phyloP scores from a whole-genome alignment of 352 stramenopile species.

The Globisporangium spiculum region DNA sequence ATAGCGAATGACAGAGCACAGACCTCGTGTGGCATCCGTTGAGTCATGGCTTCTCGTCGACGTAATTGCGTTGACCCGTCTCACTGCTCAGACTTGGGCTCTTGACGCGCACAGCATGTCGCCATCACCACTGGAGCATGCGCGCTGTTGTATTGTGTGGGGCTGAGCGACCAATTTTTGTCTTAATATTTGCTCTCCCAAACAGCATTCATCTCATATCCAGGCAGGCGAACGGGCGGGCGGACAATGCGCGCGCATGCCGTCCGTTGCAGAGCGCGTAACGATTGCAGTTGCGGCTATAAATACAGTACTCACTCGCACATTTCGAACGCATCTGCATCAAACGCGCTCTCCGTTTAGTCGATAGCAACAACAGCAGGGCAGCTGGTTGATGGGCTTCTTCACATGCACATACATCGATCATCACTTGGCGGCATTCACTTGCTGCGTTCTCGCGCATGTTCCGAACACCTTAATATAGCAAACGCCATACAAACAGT shows the following conservation, averaged over 20 bases:
- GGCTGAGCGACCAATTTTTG: not conserved
- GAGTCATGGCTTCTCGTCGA: not conserved
- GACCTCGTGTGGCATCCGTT: constrained; percentile 8
- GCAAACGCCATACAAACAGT: too few relatives aligned
- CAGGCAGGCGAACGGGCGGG: not conserved
- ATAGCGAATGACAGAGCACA: not conserved
- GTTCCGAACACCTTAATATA: too few relatives aligned
- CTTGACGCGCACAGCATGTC: not conserved
- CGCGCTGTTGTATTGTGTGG: not conserved
- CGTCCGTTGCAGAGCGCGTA: not conserved
- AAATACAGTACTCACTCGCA: not conserved
- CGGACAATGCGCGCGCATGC: not conserved
- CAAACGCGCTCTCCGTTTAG: too few relatives aligned
- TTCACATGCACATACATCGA: too few relatives aligned
- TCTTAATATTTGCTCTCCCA: not conserved
- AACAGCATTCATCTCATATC: not conserved
- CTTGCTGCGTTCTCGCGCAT: too few relatives aligned
- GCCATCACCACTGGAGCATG: not conserved
- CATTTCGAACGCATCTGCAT: not conserved
- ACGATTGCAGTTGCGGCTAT: not conserved
- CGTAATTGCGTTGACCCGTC: not conserved
- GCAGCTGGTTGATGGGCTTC: too few relatives aligned
- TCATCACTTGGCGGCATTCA: too few relatives aligned
- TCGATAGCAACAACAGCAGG: not conserved
- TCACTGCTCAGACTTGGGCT: not conserved